Evolutionary conservation across 208 protist genomes (phyloP), one percentile per base, ranked within the genome.

Genomic region (Leishmania major): DNA sequence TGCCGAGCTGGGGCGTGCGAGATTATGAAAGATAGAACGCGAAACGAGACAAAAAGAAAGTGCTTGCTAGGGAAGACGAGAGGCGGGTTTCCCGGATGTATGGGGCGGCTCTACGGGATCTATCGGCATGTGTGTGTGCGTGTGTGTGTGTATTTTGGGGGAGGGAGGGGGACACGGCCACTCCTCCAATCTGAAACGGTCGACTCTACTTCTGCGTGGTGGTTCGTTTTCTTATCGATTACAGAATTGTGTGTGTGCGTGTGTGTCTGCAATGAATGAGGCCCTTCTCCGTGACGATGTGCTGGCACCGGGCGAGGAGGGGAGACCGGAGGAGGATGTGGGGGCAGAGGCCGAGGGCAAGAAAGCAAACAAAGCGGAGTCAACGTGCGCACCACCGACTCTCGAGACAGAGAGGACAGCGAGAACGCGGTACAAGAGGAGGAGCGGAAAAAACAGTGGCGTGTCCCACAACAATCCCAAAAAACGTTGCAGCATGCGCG

Each of bases 391-490:
- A 13, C 60, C n/a, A 40, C 8, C 11, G 60, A 67, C n/a, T 67
- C 60, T 67, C 60, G 60, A 67, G n/a, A 1, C 37, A n/a, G n/a
- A 67, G n/a, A 31, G 60, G 13, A 37, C 40, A n/a, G n/a, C 7
- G n/a, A 22, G n/a, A 37, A 13, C 25, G 8, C 31, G 71, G 31
- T 1, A 66, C 10, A 82, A n/a, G 5, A 25, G 13, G 28, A 57
- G 28, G 49, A 49, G 57, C 13, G 35, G 49, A 81, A 75, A 75
- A 87, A 84, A 81, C 3, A 67, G 31, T 7, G 22, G 67, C n/a
- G 60, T 67, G n/a, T 6, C 1, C 15, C 25, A 10, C 11, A 67
- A 10, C 25, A 19, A 40, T 13, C 11, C 6, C 8, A 11, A 8
- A 25, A 25, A n/a, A 0, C 22, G 28, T 11, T 73, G 69, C 43